Base-by-base conservation (phyloP, 208 protist genomes). In the Trichomonas gallinae region DNA sequence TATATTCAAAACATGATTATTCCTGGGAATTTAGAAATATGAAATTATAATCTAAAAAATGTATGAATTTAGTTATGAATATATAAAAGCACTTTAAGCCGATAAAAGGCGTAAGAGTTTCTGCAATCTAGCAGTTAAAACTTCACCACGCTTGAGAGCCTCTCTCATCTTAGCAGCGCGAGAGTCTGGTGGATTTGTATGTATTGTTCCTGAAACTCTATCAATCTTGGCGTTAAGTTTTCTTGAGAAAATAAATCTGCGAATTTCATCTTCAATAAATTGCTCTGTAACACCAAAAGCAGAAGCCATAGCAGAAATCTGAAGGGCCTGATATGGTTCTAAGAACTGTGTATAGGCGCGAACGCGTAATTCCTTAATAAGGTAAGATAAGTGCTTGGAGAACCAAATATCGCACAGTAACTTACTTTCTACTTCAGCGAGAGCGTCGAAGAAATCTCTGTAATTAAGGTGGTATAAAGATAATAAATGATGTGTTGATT, bases 171-270 rank as follows among this genome's bases (percentile, higher is more conserved):
- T 93, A 49, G 87, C 44, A 26, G 87, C 87, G 10, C 87, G 40
- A 4, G 40, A 48, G 44, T 93, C 87, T 21, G 87, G 87, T 51
- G 87, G 87, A 38, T 93, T 93, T 93, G 87, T 93, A 38, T 93
- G 87, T 34, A 93, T 93, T 93, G 87, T 93, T 48, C 87, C 87
- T 15, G 40, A 48, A 6, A 93, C 87, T 93, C 34, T 93, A 38
- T 93, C 87, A 38, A 93, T 93, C 44, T 93, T 93, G 42, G 87
- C 87, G 17, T 51, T 93, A 48, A 93, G 36, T 51, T 93, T 93
- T 58, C 44, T 93, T 48, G 15, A 48, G 17, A n/a, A 51, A 38
- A 93, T 93, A 51, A 93, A 93, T 51, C 87, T 93, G 11, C 87
- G 42, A 17, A 93, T 51, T 93, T 93, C 87, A 40, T 9, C 26